Evolutionary conservation across 2,329 filamentous ascomycete species (phyloP), one percentile per base, ranked within the genome.

Genomic region (Septoria petroselini): DNA sequence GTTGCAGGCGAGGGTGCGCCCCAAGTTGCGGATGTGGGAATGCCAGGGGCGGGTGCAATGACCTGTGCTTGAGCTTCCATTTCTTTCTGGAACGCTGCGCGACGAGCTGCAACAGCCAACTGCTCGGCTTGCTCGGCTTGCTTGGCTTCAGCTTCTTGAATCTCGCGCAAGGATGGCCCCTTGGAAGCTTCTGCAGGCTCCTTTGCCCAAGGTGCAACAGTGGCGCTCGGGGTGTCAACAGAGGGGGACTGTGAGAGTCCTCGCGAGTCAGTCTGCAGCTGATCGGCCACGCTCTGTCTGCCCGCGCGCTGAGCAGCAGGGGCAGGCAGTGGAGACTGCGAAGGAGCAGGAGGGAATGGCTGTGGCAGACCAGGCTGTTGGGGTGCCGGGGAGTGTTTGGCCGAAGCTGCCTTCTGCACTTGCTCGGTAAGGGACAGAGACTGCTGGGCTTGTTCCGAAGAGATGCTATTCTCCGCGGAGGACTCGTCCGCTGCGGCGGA

Each of bases 171-270:
- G 53, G 91, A 96, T 2, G 91, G 93, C 0, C 90, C 91, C 69
- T 88, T 94, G 33, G 88, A 82, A 4, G 76, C 72, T 41, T 86
- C 85, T 33, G 75, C 72, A 2, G 80, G 79, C 58, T 97, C 90
- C 68, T 93, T 93, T 4, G 93, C 93, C 93, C 93, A 98, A 0
- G 93, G 93, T 0, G 93, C 93, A 58, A 96, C 74, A 0, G 91
- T 88, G 3, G 90, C 77, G 42, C 78, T 76, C 5, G 80, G 78
- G 1, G 80, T 80, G 44, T 85, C 83, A 21, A 77, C 72, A 0
- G 80, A 74, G 23, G 88, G 91, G 0, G 89, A 94, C 57, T 87
- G 86, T 1, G 85, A 88, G 55, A 84, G 85, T 18, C 90, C 94
- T 53, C 85, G 74, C 14, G 81, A 79, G 58, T 83, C 82, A 2